Base-by-base conservation (phyloP, 805 yeast species). In the Citeromyces matritensis region DNA sequence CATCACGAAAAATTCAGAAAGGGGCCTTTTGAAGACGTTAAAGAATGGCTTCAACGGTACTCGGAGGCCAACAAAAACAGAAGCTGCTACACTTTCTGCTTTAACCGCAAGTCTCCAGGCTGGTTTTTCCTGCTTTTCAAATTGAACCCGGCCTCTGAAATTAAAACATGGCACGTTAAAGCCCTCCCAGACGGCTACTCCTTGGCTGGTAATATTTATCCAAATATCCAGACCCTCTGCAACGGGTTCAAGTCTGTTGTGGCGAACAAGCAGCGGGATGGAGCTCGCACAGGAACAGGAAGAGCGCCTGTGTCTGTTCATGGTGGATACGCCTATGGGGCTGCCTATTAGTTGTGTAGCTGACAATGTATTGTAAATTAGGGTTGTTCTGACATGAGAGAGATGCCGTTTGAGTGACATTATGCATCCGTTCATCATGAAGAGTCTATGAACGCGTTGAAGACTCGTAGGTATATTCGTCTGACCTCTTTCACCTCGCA, bases 161-260 rank as follows among this genome's bases (percentile, higher is more conserved):
- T 85, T 24, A 71, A 73, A 44, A 73, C 83, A 3, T 83, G 96
- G 94, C 82, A 83, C 46, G 95, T 91, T 26, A 79, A 74, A 53
- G 83, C 83, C n/a, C 76, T 80, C 33, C 85, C 91, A 17, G 77
- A 76, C 36, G 97, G 97, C 3, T 88, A 71, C 47, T 74, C 72
- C 46, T 60, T 91, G 48, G 75, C 73, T 49, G 76, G 76, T 10
- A 82, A 80, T 47, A 68, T 73, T 19, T 91, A 91, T 49, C 88
- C 95, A n/a, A 85, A 80, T 51, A 85, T 88, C 64, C 73, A 73
- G 39, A 70, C 78, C 35, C 65, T 91, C 44, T 81, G 95, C 59
- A 91, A 91, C 47, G 99, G 99, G 11, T 91, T 91, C 73, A 91
- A 91, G 62, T 79, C 76, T n/a, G n/a, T n/a, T n/a, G n/a, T n/a